phyloP scores from a whole-genome alignment of 768 basidiomycete genomes.

The Inosperma sp. region DNA sequence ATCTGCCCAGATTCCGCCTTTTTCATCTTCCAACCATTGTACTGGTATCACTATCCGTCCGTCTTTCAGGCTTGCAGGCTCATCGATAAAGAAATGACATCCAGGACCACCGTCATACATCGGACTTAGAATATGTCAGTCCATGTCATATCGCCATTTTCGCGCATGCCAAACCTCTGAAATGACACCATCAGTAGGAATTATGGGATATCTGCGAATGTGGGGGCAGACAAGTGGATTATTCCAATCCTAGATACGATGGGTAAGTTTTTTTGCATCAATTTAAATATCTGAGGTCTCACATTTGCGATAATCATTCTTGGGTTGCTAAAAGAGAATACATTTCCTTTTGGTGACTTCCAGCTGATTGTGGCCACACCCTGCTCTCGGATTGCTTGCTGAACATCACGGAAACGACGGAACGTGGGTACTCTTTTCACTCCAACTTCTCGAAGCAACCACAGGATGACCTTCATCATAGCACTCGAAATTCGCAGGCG shows the following conservation, averaged over 20 bases:
- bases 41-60: conserved; percentile 11
- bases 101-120: conserved; percentile 16
- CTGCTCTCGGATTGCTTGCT: conserved; percentile 11
- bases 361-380: conserved; percentile 14
- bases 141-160: conserved; percentile 18
- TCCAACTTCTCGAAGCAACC: conserved; percentile 20
- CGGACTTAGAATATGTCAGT: conserved; percentile 14
- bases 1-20: conserved; percentile 9
- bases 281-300: not conserved
- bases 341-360: conserved; percentile 22
- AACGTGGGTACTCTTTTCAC: conserved; percentile 24
- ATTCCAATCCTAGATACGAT: conserved; percentile 22
- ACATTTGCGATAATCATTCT: conserved; percentile 19
- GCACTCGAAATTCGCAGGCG: conserved; percentile 23
- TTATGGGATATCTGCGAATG: conserved; percentile 23
- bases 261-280: not conserved
- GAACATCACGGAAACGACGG: conserved; percentile 18
- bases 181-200: conserved; percentile 18
- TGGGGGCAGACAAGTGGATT: conserved; percentile 20
- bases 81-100: conserved; percentile 18
- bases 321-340: conserved; percentile 25
- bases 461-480: conserved; percentile 25
- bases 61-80: conserved; percentile 11
- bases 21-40: conserved; percentile 20
- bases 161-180: conserved; percentile 25